phyloP scores from a whole-genome alignment of 495 filamentous ascomycete genomes.

The Amniculicola lignicola region DNA sequence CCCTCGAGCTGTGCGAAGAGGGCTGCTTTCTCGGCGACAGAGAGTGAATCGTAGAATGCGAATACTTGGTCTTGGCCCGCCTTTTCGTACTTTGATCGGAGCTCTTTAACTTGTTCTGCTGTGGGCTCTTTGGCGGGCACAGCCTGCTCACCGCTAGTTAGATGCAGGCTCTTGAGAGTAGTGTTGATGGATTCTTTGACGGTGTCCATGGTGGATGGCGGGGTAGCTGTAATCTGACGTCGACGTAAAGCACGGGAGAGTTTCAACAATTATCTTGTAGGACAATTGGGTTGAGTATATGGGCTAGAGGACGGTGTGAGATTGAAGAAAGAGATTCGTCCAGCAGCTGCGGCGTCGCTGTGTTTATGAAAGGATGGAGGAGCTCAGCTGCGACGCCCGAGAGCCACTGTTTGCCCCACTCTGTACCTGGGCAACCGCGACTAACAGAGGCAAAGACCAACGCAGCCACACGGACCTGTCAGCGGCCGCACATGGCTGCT shows the following conservation, averaged over 20 bases:
- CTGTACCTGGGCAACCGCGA: no score
- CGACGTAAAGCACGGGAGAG: no score
- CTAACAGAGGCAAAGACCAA: background rate
- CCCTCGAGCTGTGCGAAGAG: slow-evolving; percentile 77
- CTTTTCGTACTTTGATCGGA: slow-evolving; percentile 72
- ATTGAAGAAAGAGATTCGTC: background rate
- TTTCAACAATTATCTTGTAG: background rate
- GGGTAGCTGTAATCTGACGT: no score
- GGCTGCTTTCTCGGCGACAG: slow-evolving; percentile 64
- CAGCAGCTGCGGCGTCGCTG: slow-evolving; percentile 8
- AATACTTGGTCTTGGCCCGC: slow-evolving; percentile 89
- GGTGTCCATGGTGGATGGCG: slow-evolving; percentile 35
- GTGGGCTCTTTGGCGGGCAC: slow-evolving; percentile 62
- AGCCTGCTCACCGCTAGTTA: slow-evolving; percentile 42
- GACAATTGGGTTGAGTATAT: slow-evolving; percentile 2
- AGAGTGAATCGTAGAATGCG: slow-evolving; percentile 80
- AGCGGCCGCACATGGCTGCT: slow-evolving; percentile 23
- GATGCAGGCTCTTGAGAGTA: slow-evolving; percentile 55
- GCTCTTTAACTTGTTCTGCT: slow-evolving; percentile 65
- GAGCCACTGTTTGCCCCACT: no score
- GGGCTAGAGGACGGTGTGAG: background rate
- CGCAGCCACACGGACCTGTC: slow-evolving; percentile 13
- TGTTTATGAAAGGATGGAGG: slow-evolving; percentile 4
- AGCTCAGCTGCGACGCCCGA: slow-evolving; percentile 23
- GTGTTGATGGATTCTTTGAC: slow-evolving; percentile 54